Percentiles rank a stretch among this genome's conserved stretches.
These are phyloP conservation scores for Solanum pinnatisectum DNA, from an alignment of 257 asterid species.

Conservation along the genomic window DNA sequence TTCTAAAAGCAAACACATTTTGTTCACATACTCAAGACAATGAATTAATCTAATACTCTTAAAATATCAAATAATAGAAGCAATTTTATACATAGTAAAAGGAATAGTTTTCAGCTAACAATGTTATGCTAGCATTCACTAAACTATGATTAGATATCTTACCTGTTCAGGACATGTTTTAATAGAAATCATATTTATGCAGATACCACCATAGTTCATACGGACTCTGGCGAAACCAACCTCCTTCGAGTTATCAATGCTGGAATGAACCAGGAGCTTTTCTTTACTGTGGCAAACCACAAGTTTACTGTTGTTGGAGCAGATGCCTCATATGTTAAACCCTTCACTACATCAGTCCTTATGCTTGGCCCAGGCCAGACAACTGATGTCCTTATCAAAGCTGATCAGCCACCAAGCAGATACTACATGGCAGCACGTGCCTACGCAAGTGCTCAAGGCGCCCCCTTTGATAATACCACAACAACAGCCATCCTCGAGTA, in stretches of 20 bases:
- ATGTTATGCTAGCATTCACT: neutral
- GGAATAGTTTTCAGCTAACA: neutral
- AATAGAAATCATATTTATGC: slow-evolving; percentile 12
- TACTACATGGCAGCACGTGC: slow-evolving; percentile 85
- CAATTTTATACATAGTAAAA: neutral
- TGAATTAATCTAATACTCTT: neutral
- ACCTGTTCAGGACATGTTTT: neutral
- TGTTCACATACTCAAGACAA: neutral
- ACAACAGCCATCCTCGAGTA: slow-evolving; percentile 79
- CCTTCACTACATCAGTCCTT: slow-evolving; percentile 71
- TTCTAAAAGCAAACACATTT: neutral
- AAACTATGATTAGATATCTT: neutral
- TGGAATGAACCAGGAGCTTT: slow-evolving; percentile 79
- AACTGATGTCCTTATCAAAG: slow-evolving; percentile 66
- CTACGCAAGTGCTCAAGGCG: slow-evolving; percentile 75
- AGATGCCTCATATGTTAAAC: slow-evolving; percentile 70
- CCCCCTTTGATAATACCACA: slow-evolving; percentile 83
- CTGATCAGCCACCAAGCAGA: slow-evolving; percentile 47
- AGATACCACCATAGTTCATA: slow-evolving; percentile 47
- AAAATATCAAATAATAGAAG: neutral
- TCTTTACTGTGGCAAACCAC: slow-evolving; percentile 79
- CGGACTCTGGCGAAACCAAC: slow-evolving; percentile 54
- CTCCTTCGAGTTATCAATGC: slow-evolving; percentile 70
- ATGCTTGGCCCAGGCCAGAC: slow-evolving; percentile 97
- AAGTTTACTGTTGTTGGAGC: slow-evolving; percentile 84